Conservation (phyloP, 2,329 filamentous ascomycete species). For the Plectosphaerella sp. region DNA sequence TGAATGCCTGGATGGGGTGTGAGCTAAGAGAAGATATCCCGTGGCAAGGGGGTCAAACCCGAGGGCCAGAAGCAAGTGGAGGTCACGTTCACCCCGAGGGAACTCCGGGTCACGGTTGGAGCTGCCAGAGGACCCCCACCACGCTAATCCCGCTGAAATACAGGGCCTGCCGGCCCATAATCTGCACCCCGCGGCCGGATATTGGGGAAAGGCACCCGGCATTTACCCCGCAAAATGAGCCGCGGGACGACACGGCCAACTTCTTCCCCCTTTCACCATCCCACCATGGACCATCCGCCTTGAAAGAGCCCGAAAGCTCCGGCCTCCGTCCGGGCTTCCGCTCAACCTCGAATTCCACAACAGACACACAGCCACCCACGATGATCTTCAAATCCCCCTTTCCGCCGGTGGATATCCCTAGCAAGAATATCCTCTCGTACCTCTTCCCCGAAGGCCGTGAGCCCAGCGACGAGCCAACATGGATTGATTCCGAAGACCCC, state of each 20-base stretch:
- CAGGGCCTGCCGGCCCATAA: no score
- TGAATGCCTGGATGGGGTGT: not conserved
- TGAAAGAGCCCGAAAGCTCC: no score
- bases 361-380: not conserved
- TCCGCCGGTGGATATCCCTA: slow-evolving; percentile 34
- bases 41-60: not conserved
- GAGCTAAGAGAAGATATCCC: not conserved
- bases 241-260: not conserved
- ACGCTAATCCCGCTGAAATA: no score
- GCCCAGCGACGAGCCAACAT: slow-evolving; percentile 42
- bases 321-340: not conserved
- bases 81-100: no score
- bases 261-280: not conserved
- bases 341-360: not conserved
- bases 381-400: slow-evolving; percentile 41
- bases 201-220: not conserved
- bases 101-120: no score
- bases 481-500: slow-evolving; percentile 46
- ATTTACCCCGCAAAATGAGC: not conserved
- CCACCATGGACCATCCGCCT: not conserved
- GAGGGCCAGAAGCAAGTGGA: not conserved
- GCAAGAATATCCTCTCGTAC: slow-evolving; percentile 37
- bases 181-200: no score
- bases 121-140: no score
- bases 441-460: slow-evolving; percentile 23